A percentile compares a stretch with the other conserved stretches of the same genome.
Evolutionary conservation across 441 rosid genomes (phyloP).

Genomic region (Bruguiera hainesii): DNA sequence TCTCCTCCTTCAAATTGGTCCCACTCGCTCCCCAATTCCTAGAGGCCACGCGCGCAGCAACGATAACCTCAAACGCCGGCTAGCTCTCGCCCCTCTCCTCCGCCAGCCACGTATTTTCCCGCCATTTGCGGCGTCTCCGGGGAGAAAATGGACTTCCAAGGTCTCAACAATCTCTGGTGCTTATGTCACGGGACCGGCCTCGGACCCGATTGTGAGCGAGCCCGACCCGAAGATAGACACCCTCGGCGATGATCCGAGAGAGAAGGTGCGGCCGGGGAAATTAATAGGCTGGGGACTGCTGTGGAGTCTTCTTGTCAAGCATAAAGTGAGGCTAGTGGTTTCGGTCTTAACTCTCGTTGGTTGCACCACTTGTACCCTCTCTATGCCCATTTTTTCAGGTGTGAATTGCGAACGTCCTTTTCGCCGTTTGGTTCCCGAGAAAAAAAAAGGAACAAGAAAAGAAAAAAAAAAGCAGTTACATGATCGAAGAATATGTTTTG

Average conservation of each 20-base stretch:
- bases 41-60: slow-evolving; percentile 19
- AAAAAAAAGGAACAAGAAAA: too few relatives aligned
- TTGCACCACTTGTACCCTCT: slow-evolving; percentile 75
- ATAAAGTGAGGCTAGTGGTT: slow-evolving; percentile 51
- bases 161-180: slow-evolving; percentile 37
- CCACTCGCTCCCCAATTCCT: slow-evolving; percentile 26
- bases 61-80: background rate
- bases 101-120: slow-evolving; percentile 7
- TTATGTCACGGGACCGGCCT: slow-evolving; percentile 53
- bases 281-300: slow-evolving; percentile 61
- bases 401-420: background rate
- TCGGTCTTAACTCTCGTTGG: slow-evolving; percentile 53
- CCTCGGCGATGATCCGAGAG: slow-evolving; percentile 20
- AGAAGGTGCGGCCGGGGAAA: slow-evolving; percentile 32
- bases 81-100: background rate
- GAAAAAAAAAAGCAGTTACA: too few relatives aligned
- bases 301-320: slow-evolving; percentile 53
- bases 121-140: slow-evolving; percentile 10
- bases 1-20: too few relatives aligned
- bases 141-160: slow-evolving; percentile 2
- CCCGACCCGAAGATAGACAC: slow-evolving; percentile 42
- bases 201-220: slow-evolving; percentile 24
- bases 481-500: too few relatives aligned
- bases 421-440: background rate
- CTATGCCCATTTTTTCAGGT: slow-evolving; percentile 94